Base-by-base conservation (phyloP, 306 rosid genomes). In the Cucurbita moschata region DNA sequence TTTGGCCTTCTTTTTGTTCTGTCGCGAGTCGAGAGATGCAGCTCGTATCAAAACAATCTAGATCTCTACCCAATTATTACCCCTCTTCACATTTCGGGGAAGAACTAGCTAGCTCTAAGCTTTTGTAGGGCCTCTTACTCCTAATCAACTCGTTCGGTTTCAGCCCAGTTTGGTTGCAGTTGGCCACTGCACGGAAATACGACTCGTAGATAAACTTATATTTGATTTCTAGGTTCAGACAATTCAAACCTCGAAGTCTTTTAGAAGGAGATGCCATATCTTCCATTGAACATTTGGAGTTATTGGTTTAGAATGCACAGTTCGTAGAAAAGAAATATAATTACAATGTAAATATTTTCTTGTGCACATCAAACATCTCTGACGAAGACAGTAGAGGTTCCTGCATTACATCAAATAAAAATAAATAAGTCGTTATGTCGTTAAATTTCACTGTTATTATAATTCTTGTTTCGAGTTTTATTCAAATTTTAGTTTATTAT, bases 341-440 rank as follows among this genome's bases (percentile, higher is more conserved):
- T 69, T 73, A 88, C 79, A 87, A 62, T 23, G 51, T 42, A 80
- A 89, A 77, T 60, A 6, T 49, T 59, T 30, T 76, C 40, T n/a
- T 3, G 71, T 77, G 53, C 53, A 90, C 81, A 66, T 86, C 87
- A 71, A 90, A 82, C 54, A 7, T 42, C 65, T 78, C 64, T 4
- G 96, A 89, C 10, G 97, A 85, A 19, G 97, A 89, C 46, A 89
- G 73, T 66, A 83, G 57, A 60, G 91, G 83, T 58, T 81, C 84
- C 94, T 89, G 90, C 88, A 78, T 42, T 12, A 10, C 5, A 65
- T 73, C 59, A 72, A 5, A 60, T 1, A 12, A 60, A 60, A 60
- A 60, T 21, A 21, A 21, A 21, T 21, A 21, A 21, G 23, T 21
- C 23, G 1, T 21, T 21, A 21, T 21, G 23, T 21, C 23, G 23